Base-by-base conservation (phyloP, 1,139 yeast species). In the Scheffersomyces illinoinensis region DNA sequence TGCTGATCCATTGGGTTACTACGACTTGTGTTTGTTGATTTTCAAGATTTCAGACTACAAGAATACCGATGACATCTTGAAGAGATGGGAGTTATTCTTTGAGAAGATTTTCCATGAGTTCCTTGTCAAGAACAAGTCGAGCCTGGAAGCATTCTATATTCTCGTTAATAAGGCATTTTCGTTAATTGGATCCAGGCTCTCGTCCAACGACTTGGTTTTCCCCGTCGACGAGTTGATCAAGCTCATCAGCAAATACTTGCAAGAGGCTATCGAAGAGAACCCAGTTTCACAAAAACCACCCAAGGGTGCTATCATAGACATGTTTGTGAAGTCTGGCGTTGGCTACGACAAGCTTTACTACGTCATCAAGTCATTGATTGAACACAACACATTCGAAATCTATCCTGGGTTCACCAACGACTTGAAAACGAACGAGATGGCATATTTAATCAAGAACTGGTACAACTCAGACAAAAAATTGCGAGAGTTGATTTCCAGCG, bases 1-100 rank as follows among this genome's bases (percentile, higher is more conserved):
- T 73, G 92, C 97, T 17, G 95, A 90, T 67, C 97, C 97, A 14
- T 77, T 93, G 63, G 95, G 95, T 4, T 95, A 93, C 71, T 88
- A 88, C 71, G 97, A 91, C 66, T 79, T 93, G 56, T 90, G 97
- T 62, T 79, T 93, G 60, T 76, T 86, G 53, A 88, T 93, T 24
- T 92, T 91, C 78, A 90, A 90, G 68, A 84, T 90, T 8, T 88
- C 98, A 0, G 98, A 95, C 69, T 87, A 88, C 68, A 85, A 90
- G 71, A 88, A 89, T 67, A 79, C 85, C 14, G 93, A 89, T 66
- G 93, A 89, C 67, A 87, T 90, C 52, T 74, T 87, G 63, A 84
- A 86, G 62, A 85, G 91, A 72, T 90, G 95, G 93, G 86, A 84
- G 62, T 83, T 87, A 58, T 78, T 87, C 54, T 84, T 90, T 66